Base-by-base conservation (phyloP, 805 yeast genomes). In the Candida quercuum region DNA sequence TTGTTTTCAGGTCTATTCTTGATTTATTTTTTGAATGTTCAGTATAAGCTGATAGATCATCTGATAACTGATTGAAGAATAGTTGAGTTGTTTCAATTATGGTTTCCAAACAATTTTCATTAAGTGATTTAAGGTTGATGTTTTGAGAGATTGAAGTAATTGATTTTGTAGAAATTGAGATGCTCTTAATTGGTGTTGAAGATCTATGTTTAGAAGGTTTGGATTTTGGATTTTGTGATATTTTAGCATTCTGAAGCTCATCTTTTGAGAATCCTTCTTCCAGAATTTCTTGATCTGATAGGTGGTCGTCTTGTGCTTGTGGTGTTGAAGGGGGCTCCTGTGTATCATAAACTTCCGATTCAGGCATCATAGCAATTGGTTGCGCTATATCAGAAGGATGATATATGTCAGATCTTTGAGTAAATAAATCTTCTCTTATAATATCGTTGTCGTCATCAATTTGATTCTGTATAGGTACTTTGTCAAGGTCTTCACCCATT, bases 1-100 rank as follows among this genome's bases (percentile, higher is more conserved):
- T 51, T 14, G 60, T 52, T 10, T 46, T 41, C 9, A 55, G 42
- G 13, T 57, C 55, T 6, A 65, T 40, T 3, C 39, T 49, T 2
- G 46, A 46, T 26, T 46, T 49, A n/a, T 54, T 32, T 22, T 40
- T 45, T 1, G 63, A 54, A 40, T 66, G 69, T 2, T 45, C 43
- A 0, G 67, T 49, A 33, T 62, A 66, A 0, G 60, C 56, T 1
- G 39, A 36, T 5, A 65, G 37, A 37, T 60, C 67, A 2, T 41
- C 41, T 1, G 56, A 24, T 3, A 49, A 35, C 26, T 54, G 60
- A 17, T 49, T 52, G 27, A 65, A 52, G 40, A 49, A 65, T 15
- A 30, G 31, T 3, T 55, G 47, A 3, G 64, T 51, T 2, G 58
- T 54, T 3, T 47, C 46, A 6, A 44, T 24, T 2, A 64, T 18